Evolutionary conservation across 2,329 filamentous ascomycete genomes (phyloP).

Genomic region (Dactylellina haptotyla): DNA sequence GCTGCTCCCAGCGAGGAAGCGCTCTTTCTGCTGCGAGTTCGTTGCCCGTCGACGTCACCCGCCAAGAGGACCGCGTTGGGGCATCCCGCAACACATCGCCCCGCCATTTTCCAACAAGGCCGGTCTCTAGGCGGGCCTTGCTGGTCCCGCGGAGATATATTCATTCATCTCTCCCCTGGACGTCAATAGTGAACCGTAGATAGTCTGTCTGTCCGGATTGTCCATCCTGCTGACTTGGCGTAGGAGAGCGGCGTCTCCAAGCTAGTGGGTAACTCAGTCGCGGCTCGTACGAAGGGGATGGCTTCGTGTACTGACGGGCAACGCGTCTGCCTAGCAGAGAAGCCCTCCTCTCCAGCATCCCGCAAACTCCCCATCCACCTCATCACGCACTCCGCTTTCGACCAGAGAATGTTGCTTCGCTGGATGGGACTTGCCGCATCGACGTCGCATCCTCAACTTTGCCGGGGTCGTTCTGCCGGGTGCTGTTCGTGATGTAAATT

Average conservation of each 20-base stretch:
- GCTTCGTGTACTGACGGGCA: too few relatives aligned
- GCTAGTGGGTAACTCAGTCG: not conserved
- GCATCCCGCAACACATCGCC: not conserved
- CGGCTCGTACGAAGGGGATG: constrained; percentile 32
- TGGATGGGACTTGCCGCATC: constrained; percentile 10
- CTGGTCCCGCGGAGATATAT: not conserved
- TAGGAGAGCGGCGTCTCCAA: not conserved
- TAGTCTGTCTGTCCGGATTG: not conserved
- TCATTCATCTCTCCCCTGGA: not conserved
- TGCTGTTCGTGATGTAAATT: not conserved
- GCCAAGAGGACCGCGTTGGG: constrained; percentile 20
- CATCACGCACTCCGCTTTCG: constrained; percentile 11
- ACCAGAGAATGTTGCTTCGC: constrained; percentile 14
- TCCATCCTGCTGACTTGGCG: constrained; percentile 1
- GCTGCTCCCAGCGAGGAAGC: not conserved
- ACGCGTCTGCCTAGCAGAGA: constrained; percentile 31
- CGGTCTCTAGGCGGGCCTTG: not conserved
- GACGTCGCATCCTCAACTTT: not conserved
- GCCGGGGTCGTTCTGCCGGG: not conserved
- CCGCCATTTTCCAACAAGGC: not conserved
- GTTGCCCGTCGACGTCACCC: constrained; percentile 35
- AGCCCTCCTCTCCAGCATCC: not conserved
- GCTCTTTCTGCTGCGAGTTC: too few relatives aligned
- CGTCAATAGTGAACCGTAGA: not conserved
- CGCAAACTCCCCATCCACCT: not conserved